phyloP scores from a whole-genome alignment of 352 stramenopile species.

The Phytophthora fragariae region DNA sequence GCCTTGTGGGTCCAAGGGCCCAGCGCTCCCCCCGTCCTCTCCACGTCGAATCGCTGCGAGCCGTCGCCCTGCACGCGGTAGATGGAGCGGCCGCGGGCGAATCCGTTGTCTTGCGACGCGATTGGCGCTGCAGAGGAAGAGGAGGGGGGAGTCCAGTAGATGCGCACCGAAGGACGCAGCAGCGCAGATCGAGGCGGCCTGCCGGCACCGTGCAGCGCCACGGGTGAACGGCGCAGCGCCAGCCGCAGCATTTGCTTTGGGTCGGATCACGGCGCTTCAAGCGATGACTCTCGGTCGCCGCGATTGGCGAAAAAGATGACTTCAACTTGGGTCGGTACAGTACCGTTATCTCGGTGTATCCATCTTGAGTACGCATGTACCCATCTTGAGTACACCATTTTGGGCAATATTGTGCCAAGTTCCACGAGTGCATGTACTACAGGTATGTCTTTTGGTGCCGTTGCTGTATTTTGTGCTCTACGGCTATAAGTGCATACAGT shows the following conservation, averaged over 20 bases:
- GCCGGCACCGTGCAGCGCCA: neutral
- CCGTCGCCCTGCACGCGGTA: constrained; percentile 27
- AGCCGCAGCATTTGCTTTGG: constrained; percentile 25
- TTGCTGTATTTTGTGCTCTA: too few species aligned
- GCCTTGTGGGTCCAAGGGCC: constrained; percentile 15
- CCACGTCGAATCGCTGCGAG: constrained; percentile 22
- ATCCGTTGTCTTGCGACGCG: constrained; percentile 40
- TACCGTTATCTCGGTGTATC: too few species aligned
- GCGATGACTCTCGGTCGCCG: neutral
- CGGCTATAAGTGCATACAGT: too few species aligned
- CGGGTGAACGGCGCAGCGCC: neutral
- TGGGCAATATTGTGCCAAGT: too few species aligned
- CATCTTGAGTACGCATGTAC: too few species aligned
- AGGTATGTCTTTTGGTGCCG: too few species aligned
- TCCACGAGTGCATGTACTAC: too few species aligned
- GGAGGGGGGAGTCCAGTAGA: constrained; percentile 12
- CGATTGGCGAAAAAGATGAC: neutral
- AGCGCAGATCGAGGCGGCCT: neutral
- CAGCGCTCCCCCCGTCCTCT: constrained; percentile 23
- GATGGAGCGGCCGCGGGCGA: constrained; percentile 35
- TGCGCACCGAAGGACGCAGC: neutral
- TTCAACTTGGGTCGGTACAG: neutral
- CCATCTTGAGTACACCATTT: too few species aligned
- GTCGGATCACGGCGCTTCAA: constrained; percentile 11
- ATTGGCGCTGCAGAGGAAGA: constrained; percentile 1